Percentiles rank a stretch among this genome's conserved stretches.
Evolutionary conservation across 2,329 filamentous ascomycete genomes (phyloP).

Genomic region (Fusarium odoratissimum): DNA sequence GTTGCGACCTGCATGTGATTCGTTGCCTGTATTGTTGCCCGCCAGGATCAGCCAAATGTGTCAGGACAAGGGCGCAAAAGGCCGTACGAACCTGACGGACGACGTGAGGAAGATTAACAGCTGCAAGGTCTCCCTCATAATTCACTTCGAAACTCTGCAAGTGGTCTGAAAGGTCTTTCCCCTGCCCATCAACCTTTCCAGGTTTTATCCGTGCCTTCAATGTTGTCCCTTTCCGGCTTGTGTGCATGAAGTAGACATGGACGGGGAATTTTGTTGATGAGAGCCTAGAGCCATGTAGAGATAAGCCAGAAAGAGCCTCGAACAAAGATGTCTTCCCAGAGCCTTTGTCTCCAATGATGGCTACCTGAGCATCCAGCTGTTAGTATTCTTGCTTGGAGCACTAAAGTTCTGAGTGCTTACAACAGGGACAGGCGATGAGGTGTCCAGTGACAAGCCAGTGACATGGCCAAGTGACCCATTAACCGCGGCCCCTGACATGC

Average conservation of each 20-base stretch:
- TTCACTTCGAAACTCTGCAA: not conserved
- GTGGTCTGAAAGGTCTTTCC: accelerated
- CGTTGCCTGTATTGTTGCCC: not conserved
- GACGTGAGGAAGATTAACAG: not conserved
- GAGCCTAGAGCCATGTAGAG: not conserved
- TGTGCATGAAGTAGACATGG: not conserved
- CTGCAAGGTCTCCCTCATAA: not conserved
- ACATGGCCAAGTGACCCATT: not conserved
- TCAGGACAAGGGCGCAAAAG: accelerated
- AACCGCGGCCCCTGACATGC: not conserved
- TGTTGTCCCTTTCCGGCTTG: not conserved
- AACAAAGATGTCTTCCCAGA: not conserved
- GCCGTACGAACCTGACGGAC: not conserved
- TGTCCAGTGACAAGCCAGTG: not conserved
- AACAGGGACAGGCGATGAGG: not conserved
- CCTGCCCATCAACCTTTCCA: not conserved
- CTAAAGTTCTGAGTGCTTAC: not conserved
- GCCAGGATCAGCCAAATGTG: accelerated
- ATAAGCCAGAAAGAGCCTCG: not conserved
- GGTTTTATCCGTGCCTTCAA: not conserved
- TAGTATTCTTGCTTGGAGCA: not conserved
- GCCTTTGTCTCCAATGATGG: not conserved
- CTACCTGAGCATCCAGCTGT: not conserved
- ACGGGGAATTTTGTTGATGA: not conserved
- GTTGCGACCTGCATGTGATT: not conserved